Base-by-base conservation (phyloP, 768 basidiomycete genomes). In the Suillus subaureus region DNA sequence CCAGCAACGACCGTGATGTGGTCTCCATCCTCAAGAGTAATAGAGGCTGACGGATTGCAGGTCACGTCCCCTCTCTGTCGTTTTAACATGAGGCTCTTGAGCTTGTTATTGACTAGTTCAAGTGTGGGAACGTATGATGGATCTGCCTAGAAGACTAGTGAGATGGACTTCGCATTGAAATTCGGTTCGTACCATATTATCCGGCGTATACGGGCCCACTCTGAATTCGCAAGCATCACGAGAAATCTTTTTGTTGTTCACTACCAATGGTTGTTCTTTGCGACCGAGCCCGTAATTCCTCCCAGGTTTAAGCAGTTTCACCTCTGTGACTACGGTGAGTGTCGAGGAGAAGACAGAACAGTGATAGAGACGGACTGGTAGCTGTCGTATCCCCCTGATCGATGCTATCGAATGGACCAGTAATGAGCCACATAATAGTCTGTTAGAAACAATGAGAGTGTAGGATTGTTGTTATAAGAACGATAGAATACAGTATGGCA, bases 241-340 rank as follows among this genome's bases (percentile, higher is more conserved):
- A 0, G 91, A 93, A 55, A 94, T 81, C 72, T 86, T 89, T 71
- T 87, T 87, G 77, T 81, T 82, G 65, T 83, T 83, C 55, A 93
- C 76, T 5, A 81, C 35, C 2, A 93, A 77, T 0, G 79, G 79
- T 51, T 76, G 75, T 1, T 81, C 84, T 74, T 85, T 89, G 49
- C 92, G 81, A 18, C 90, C 90, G 1, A 93, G 68, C 0, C 70
- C 43, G 64, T 91, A 88, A 15, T 78, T 79, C 43, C 75, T 81
- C 18, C 84, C 84, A 2, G 89, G 80, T 73, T 89, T 91, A 52
- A 93, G 79, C 26, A 92, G 74, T 71, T 91, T 92, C 16, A 72
- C 75, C 70, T 79, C 83, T 67, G 2, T 13, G 6, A n/a, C 45
- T 45, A 58, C 60, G 47, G 18, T 52, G 56, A 40, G 56, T 18